Percentiles rank a stretch among this genome's conserved stretches.
Conservation (phyloP, 345 rosid genomes). For the Ceriops zippeliana region DNA sequence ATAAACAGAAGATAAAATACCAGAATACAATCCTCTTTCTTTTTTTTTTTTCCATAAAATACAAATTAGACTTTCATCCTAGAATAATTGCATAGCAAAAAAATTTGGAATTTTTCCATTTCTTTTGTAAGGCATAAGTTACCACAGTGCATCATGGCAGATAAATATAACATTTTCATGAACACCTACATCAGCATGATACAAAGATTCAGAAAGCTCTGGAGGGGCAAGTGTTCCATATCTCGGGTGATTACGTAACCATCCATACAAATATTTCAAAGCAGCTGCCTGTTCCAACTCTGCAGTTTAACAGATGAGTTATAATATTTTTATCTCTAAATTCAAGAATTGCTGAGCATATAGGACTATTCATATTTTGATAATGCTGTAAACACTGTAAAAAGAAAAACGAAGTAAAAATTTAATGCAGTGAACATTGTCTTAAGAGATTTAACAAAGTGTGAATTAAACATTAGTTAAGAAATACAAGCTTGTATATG, state of each 20-base stretch:
- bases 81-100: background rate
- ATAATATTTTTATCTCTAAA: background rate
- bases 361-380: too few relatives aligned
- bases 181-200: conserved; percentile 80
- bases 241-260: conserved; percentile 86
- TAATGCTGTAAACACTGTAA: too few relatives aligned
- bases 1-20: background rate
- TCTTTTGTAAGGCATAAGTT: background rate
- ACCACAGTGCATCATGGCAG: background rate
- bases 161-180: background rate
- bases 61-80: background rate
- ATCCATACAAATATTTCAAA: conserved; percentile 81
- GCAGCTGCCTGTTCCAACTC: conserved; percentile 98
- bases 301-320: conserved; percentile 30
- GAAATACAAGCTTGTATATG: background rate
- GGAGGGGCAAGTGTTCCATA: conserved; percentile 70
- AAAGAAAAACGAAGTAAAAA: too few relatives aligned
- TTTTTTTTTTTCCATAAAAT: too few relatives aligned
- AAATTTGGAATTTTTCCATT: background rate
- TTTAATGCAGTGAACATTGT: too few relatives aligned
- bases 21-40: background rate
- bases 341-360: background rate
- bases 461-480: too few relatives aligned
- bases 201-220: conserved; percentile 60
- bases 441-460: too few relatives aligned